A percentile compares a stretch with the other conserved stretches of the same genome.
Evolutionary conservation across 148 eudicot species (phyloP).

Genomic region (Salicornia ramosissima): DNA sequence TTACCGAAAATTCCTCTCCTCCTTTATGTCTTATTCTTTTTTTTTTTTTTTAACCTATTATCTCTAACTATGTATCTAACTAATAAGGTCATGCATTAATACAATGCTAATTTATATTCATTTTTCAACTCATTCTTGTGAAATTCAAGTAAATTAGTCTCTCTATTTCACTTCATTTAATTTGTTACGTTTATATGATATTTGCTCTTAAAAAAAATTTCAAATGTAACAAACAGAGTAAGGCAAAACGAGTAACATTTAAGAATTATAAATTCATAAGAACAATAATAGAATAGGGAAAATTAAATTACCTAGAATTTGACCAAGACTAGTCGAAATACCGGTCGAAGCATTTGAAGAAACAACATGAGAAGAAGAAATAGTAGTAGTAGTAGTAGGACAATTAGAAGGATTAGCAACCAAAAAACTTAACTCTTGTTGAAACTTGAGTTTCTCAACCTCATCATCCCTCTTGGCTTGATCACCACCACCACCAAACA

Average conservation of each 20-base stretch:
- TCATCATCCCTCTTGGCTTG: constrained; percentile 33
- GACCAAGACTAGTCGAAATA: constrained; percentile 24
- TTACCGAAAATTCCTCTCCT: neutral
- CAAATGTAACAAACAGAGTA: no score
- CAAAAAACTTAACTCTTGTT: constrained; percentile 41
- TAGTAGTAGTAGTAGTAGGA: constrained; percentile 18
- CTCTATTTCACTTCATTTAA: no score
- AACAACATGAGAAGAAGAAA: constrained; percentile 27
- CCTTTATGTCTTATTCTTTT: neutral
- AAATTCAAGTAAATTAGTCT: neutral
- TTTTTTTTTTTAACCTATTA: neutral
- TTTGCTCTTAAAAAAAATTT: no score
- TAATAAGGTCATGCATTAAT: constrained; percentile 1
- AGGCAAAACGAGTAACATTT: no score
- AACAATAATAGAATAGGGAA: neutral
- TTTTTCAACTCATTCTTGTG: neutral
- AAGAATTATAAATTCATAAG: neutral
- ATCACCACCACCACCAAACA: constrained; percentile 34
- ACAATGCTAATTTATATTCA: neutral
- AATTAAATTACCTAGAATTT: constrained; percentile 51
- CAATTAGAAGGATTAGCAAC: constrained; percentile 27
- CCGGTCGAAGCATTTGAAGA: constrained; percentile 31
- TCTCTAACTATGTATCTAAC: neutral
- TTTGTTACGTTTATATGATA: no score
- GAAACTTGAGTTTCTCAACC: constrained; percentile 34